Evolutionary conservation across 768 basidiomycete genomes (phyloP), one percentile per base, ranked within the genome.

Genomic region (Tricholoma matsutake): DNA sequence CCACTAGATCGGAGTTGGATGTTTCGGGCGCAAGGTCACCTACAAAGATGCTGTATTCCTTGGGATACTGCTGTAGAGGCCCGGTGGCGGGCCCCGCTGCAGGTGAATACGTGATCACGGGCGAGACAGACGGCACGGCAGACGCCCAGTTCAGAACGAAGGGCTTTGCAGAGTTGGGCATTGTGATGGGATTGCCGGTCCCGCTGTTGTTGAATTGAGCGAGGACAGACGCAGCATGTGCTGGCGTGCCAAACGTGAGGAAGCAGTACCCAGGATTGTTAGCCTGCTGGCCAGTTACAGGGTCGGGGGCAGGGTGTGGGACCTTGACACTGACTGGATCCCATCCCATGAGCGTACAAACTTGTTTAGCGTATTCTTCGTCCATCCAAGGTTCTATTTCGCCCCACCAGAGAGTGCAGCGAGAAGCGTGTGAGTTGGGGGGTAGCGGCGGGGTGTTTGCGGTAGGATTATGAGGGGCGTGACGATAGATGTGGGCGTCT

Each of bases 361-460:
- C 91, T 72, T 93, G 90, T 74, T 90, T 89, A 47, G 88, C 91
- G 79, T 95, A 96, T 72, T 92, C 89, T 83, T 94, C 92, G 77
- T 96, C 93, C 95, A 96, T 96, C 94, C 94, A 96, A 65, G 89
- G 86, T 74, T 96, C 94, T 58, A 96, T 84, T 68, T 92, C 90
- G 65, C 87, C 86, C 86, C 95, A 92, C 82, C 86, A 91, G 66
- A 94, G 84, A 43, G 91, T 89, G 61, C 82, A 83, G 71, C 83
- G 82, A 53, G 80, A 73, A 35, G 77, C 59, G 63, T 63, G 61
- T 54, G 67, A 64, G 60, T 59, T 68, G 58, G 70, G 20, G 57
- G 72, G 66, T 54, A 62, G 70, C 35, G 69, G 68, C 64, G 68
- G 70, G 67, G 31, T 67, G 62, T 54, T 64, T 41, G 62, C 49